Conservation (phyloP, 177 flowering plant genomes). For the Vitis hybrid region DNA sequence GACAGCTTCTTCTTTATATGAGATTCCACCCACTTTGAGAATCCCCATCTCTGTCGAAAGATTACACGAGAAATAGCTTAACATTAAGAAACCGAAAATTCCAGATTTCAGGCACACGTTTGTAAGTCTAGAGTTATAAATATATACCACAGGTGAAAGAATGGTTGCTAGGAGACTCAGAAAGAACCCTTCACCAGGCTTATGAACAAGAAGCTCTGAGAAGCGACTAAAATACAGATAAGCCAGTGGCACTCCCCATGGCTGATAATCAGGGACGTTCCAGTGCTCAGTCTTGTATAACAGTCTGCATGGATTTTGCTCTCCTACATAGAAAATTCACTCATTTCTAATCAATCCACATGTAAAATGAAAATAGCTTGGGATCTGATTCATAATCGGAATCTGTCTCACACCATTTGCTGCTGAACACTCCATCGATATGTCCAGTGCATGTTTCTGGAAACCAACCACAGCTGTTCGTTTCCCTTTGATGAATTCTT, state of each 20-base stretch:
- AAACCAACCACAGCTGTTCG: constrained; percentile 59
- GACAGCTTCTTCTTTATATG: constrained; percentile 34
- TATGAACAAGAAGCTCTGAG: constrained; percentile 60
- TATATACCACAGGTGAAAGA: constrained; percentile 58
- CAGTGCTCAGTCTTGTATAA: constrained; percentile 55
- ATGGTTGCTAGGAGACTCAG: constrained; percentile 45
- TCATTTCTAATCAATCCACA: too few species aligned
- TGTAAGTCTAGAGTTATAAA: background rate
- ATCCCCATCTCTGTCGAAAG: constrained; percentile 48
- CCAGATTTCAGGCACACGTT: too few species aligned
- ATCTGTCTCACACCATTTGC: constrained; percentile 42
- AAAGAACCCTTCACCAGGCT: constrained; percentile 65
- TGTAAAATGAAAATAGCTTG: too few species aligned
- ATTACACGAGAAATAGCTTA: background rate
- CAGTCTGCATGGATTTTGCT: constrained; percentile 58
- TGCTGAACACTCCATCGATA: constrained; percentile 56
- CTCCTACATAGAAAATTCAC: constrained; percentile 28
- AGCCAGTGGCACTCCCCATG: constrained; percentile 57
- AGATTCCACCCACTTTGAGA: constrained; percentile 50
- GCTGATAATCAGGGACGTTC: constrained; percentile 49
- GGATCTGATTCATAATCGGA: too few species aligned
- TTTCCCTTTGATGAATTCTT: constrained; percentile 53
- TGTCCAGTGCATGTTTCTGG: constrained; percentile 69
- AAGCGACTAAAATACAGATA: constrained; percentile 53
- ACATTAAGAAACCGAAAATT: background rate